Evolutionary conservation across 1,139 yeast genomes (phyloP).

Genomic region (Blastobotrys niveus): DNA sequence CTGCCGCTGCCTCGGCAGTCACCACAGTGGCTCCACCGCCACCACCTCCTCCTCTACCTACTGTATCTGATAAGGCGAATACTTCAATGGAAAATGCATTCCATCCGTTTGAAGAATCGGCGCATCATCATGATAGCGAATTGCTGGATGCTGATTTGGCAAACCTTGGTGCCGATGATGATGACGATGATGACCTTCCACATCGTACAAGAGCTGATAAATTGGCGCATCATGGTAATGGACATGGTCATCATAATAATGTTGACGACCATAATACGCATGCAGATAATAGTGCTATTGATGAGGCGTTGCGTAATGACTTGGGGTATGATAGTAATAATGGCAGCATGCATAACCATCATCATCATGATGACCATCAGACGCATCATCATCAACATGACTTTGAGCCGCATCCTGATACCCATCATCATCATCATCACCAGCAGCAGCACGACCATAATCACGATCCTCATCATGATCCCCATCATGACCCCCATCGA

Average conservation of each 20-base stretch:
- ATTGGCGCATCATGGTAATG: slow-evolving; percentile 43
- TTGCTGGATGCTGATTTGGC: slow-evolving; percentile 22
- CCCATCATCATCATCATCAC: slow-evolving; percentile 26
- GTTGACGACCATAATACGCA: neutral
- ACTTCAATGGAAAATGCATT: no score
- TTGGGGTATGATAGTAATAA: neutral
- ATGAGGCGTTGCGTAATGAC: slow-evolving; percentile 2
- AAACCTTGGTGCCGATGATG: slow-evolving; percentile 40
- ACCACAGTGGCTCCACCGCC: neutral
- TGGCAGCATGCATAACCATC: slow-evolving; percentile 16
- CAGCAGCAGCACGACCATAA: slow-evolving; percentile 19
- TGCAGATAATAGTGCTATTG: slow-evolving; percentile 5
- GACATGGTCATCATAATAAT: neutral
- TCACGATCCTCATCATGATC: slow-evolving; percentile 10
- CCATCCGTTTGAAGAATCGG: neutral
- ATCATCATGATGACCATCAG: slow-evolving; percentile 4
- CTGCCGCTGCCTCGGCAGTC: slow-evolving; percentile 11
- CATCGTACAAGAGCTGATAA: neutral
- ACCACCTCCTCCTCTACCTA: neutral
- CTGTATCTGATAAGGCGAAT: no score
- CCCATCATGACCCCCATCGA: neutral
- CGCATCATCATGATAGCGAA: slow-evolving; percentile 15
- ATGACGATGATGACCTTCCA: slow-evolving; percentile 35
- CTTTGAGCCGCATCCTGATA: slow-evolving; percentile 37
- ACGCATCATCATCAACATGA: slow-evolving; percentile 31